Base-by-base conservation (phyloP, 2,329 filamentous ascomycete species). In the Coccinonectria pachysandricola region DNA sequence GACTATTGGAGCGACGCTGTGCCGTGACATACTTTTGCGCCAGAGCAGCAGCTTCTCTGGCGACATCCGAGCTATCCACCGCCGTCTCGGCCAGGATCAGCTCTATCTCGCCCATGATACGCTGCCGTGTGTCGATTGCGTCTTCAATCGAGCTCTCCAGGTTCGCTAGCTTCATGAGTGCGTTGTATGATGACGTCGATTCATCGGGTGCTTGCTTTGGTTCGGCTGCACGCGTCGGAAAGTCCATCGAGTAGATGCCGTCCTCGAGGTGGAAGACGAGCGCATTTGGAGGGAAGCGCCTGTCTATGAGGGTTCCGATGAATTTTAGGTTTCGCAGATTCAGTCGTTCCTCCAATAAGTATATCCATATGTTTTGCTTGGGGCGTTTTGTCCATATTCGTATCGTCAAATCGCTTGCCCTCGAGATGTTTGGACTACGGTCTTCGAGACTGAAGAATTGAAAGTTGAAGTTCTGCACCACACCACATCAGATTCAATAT, bases 81-180 rank as follows among this genome's bases (percentile, higher is more conserved):
- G 63, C 58, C 4, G 54, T 54, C 0, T 52, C 41, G 0, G 57
- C 49, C 4, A 77, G 50, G 0, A 75, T 54, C 1, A 61, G 50
- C 37, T 82, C 82, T 37, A 95, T 92, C 37, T 94, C 83, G n/a
- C 67, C 58, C 24, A 83, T 75, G 7, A 96, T 64, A 27, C 68
- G 67, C 33, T 81, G 74, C 9, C 81, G 75, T 0, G 84, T 92
- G 2, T 76, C 71, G 7, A 94, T 59, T 2, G 86, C 86, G 53
- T 96, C 88, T 49, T 92, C 85, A 13, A 95, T 83, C 28, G 86
- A 93, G 49, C 81, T 83, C 36, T 94, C 85, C 10, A 96, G 65
- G 31, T 87, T 94, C 5, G 83, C 79, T 8, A 96, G 65, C 34
- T 82, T 79, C 77, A 95, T 88, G 12, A 96, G 63, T 2, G 82